phyloP scores from a whole-genome alignment of 2,329 filamentous ascomycete genomes.

The Teratosphaeria gauchensis region DNA sequence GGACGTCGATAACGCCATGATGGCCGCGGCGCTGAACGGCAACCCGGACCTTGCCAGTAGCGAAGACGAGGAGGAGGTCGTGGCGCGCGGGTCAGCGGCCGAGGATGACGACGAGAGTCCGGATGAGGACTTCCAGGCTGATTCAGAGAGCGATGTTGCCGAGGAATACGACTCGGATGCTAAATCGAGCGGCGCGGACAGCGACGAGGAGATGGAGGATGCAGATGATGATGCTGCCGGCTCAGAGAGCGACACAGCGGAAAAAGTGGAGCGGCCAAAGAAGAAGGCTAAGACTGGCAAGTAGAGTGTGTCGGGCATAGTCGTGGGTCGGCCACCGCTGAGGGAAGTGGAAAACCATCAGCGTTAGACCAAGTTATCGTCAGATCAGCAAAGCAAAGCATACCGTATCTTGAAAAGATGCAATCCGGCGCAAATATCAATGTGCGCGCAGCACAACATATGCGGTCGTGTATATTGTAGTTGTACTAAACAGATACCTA shows the following conservation, averaged over 20 bases:
- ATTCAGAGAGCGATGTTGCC: conserved; percentile 87
- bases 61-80: conserved; percentile 77
- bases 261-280: conserved; percentile 49
- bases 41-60: conserved; percentile 76
- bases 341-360: not conserved
- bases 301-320: conserved; percentile 1
- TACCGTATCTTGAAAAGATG: not conserved
- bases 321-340: not conserved
- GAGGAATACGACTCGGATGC: conserved; percentile 92
- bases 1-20: conserved; percentile 66
- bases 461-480: not conserved
- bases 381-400: not conserved
- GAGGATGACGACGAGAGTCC: conserved; percentile 67
- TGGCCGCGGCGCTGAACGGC: conserved; percentile 66
- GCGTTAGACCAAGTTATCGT: not conserved
- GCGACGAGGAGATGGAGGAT: conserved; percentile 57
- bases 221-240: conserved; percentile 44
- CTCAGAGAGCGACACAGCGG: conserved; percentile 37
- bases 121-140: conserved; percentile 81
- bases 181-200: conserved; percentile 56
- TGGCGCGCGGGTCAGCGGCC: conserved; percentile 76
- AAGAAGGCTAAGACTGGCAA: conserved; percentile 50
- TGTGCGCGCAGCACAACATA: not conserved
- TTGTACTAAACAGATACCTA: not conserved
- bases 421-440: not conserved